Evolutionary conservation across 31 red algal species (phyloP), one percentile per base, ranked within the genome.

Genomic region (Bonnemaisonia californica): DNA sequence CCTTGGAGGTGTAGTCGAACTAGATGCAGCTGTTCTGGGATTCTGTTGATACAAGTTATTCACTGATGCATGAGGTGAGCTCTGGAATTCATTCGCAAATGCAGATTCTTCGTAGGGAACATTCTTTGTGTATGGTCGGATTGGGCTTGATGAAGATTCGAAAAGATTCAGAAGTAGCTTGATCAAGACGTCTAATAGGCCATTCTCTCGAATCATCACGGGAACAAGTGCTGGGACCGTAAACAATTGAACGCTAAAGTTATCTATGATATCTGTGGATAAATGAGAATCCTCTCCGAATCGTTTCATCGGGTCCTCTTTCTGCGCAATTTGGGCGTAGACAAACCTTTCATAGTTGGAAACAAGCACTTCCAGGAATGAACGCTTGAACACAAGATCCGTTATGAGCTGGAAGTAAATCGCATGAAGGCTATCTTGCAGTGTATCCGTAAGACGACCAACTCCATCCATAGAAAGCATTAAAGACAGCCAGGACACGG

Each of bases 221-320:
- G 90, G 95, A 39, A 98, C 86, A 38, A 98, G 87, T 27, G 91
- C 95, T 48, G 95, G 95, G 38, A 98, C 95, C 7, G 95, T 98
- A 65, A 98, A 92, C 22, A 98, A 70, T 51, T 98, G 95, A 56
- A 97, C 94, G 3, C 88, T 81, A 56, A 97, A 97, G 57, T 35
- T 86, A n/a, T 73, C 77, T 11, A 86, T 54, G 32, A 95, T 78
- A 41, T 94, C 91, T 7, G 45, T 66, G 4, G n/a, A n/a, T 23
- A 33, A 32, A 54, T 63, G 29, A 19, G 21, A 27, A 1, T 34
- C 29, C 5, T 61, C 48, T 31, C 59, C 24, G 2, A 31, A 58
- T 4, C 23, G 56, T 2, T 58, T 54, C 40, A 30, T 9, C 9
- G 24, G n/a, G 32, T 81, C 62, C 12, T 76, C 37, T 40, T 38